phyloP scores from a whole-genome alignment of 768 basidiomycete species.

The Russula abietina region DNA sequence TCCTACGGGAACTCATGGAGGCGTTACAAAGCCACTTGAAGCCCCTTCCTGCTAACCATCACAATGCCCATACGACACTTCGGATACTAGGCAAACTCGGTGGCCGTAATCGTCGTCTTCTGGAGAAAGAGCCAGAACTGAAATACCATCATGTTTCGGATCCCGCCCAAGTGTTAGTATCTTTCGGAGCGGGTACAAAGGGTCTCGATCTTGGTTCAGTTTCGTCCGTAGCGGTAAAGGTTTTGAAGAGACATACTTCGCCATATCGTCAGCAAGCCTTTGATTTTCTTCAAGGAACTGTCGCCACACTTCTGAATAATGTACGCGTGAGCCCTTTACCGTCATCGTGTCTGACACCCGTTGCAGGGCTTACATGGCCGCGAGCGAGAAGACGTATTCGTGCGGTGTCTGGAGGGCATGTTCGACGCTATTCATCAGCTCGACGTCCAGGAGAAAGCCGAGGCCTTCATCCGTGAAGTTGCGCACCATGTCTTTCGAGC shows the following conservation, averaged over 20 bases:
- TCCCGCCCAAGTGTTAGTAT: slow-evolving; percentile 62
- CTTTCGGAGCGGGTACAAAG: slow-evolving; percentile 63
- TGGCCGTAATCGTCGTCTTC: slow-evolving; percentile 82
- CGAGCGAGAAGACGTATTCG: slow-evolving; percentile 70
- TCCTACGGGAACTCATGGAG: slow-evolving; percentile 89
- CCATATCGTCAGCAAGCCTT: slow-evolving; percentile 56
- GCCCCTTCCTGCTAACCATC: slow-evolving; percentile 82
- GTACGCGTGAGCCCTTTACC: slow-evolving; percentile 36
- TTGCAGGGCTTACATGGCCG: slow-evolving; percentile 62
- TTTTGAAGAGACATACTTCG: slow-evolving; percentile 46
- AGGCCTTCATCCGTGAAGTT: slow-evolving; percentile 61
- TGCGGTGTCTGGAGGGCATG: slow-evolving; percentile 63
- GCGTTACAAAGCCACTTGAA: slow-evolving; percentile 88
- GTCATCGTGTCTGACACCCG: slow-evolving; percentile 1
- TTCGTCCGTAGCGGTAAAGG: slow-evolving; percentile 56
- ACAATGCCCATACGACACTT: slow-evolving; percentile 89
- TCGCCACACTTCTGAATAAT: slow-evolving; percentile 69
- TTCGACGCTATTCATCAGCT: slow-evolving; percentile 69
- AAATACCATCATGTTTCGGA: slow-evolving; percentile 66
- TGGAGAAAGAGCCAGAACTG: slow-evolving; percentile 74
- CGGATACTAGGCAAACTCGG: slow-evolving; percentile 96
- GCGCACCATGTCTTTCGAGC: slow-evolving; percentile 65
- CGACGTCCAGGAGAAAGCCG: slow-evolving; percentile 65
- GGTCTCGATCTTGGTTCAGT: slow-evolving; percentile 63
- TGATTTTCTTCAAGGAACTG: slow-evolving; percentile 61